Base-by-base conservation (phyloP, 352 stramenopile genomes). In the Hyaloperonospora brassicae region DNA sequence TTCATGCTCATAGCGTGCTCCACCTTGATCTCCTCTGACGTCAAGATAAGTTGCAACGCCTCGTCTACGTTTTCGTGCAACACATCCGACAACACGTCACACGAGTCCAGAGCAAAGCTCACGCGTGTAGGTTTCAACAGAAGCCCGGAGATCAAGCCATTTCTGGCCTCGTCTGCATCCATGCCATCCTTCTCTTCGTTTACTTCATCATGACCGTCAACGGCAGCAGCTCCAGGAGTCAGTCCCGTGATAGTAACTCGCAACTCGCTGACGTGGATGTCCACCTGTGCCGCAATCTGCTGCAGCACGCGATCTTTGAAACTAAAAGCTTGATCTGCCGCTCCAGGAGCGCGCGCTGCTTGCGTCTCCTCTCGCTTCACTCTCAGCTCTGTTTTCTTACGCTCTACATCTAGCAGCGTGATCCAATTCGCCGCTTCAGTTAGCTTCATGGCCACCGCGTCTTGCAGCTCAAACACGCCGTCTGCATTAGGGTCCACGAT, bases 241-340 rank as follows among this genome's bases (percentile, higher is more conserved):
- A 72, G 36, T 5, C 57, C 69, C 22, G 62, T 79, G 31, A 78
- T 66, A 11, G 50, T 55, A 27, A 86, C 53, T 50, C 62, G 61
- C 38, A 82, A 59, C 21, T 78, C 51, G 9, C 48, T 75, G 44
- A 84, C 59, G 42, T 79, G 69, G 25, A 86, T 50, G 22, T 86
- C 76, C 41, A 85, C 63, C 50, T 86, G 76, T 2, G 73, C 71
- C n/a, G 77, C 66, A 17, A 85, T 63, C 36, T 76, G 59, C 55
- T 86, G 76, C 21, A 86, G 47, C 24, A 85, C 72, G 27, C 76
- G 76, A 49, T 86, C 76, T 27, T 84, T 83, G 35, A 84, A 84
- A 10, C 65, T 68, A 43, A 80, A 86, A 14, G 52, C 43, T 31
- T 68, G 76, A 2, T 59, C 35, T 10, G 55, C 34, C 10, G 51